Percentiles rank a stretch among this genome's conserved stretches.
phyloP scores from a whole-genome alignment of 202 grass and related monocot genomes.

The Saccharum hybrid region DNA sequence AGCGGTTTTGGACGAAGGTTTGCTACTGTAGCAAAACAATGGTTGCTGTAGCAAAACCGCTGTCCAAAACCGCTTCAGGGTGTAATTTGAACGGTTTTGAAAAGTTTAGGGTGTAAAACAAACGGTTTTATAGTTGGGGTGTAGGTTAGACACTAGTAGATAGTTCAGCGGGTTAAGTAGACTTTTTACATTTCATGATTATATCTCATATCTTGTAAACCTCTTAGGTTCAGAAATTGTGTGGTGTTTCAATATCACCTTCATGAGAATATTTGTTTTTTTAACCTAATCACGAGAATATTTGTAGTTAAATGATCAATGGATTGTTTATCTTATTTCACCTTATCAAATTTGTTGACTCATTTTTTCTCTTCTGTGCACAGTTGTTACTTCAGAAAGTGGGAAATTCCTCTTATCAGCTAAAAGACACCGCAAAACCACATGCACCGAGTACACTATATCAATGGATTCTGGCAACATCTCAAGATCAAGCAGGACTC shows the following conservation, averaged over 20 bases:
- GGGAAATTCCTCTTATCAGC: slow-evolving; percentile 94
- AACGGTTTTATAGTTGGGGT: too few species aligned
- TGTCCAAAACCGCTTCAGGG: too few species aligned
- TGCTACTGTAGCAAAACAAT: too few species aligned
- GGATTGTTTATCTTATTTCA: neutral
- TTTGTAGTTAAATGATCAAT: slow-evolving; percentile 22
- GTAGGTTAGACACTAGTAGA: too few species aligned
- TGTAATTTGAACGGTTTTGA: too few species aligned
- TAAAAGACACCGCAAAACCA: slow-evolving; percentile 83
- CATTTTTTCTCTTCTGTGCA: neutral
- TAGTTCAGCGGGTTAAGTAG: too few species aligned
- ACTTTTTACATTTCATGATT: neutral
- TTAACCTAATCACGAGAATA: neutral
- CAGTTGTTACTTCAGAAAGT: slow-evolving; percentile 87
- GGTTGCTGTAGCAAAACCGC: too few species aligned
- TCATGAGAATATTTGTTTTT: neutral
- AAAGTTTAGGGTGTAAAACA: too few species aligned
- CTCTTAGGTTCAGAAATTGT: neutral
- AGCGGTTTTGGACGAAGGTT: too few species aligned
- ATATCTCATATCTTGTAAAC: neutral
- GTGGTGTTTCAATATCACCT: neutral
- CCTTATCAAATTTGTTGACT: slow-evolving; percentile 13
- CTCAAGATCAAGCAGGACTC: slow-evolving; percentile 79
- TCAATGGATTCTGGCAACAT: slow-evolving; percentile 81
- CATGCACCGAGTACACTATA: slow-evolving; percentile 91